Percentiles rank a stretch among this genome's conserved stretches.
These are phyloP conservation scores for Colletotrichum brevisporum DNA, from an alignment of 2,329 filamentous ascomycete species.

Conservation along the genomic window DNA sequence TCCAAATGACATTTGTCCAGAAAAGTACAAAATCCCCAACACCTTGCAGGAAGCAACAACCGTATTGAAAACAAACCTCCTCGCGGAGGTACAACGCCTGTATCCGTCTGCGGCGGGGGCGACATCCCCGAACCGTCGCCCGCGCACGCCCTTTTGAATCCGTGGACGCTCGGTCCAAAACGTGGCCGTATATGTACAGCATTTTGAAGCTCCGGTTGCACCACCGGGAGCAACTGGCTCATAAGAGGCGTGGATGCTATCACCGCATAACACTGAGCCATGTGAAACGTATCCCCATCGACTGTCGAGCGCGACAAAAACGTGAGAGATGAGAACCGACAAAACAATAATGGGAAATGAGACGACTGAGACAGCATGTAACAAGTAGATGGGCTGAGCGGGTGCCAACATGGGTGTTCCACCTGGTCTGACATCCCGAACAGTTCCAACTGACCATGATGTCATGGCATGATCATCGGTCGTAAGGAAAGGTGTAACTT, in stretches of 20 bases:
- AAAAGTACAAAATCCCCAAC: constrained; percentile 29
- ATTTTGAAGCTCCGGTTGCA: constrained; percentile 25
- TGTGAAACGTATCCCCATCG: constrained; percentile 36
- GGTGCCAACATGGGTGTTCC: constrained; percentile 12
- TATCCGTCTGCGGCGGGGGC: constrained; percentile 13
- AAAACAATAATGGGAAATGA: neutral
- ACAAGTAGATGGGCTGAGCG: constrained; percentile 1
- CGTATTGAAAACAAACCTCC: constrained; percentile 15
- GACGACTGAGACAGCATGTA: constrained; percentile 1
- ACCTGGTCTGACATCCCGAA: constrained; percentile 13
- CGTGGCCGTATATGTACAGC: constrained; percentile 38
- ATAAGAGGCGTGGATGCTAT: constrained; percentile 30
- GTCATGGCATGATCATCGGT: constrained; percentile 28
- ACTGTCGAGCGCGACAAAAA: constrained; percentile 16
- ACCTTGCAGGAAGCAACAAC: constrained; percentile 25
- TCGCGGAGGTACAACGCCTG: constrained; percentile 35
- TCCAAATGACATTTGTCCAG: neutral
- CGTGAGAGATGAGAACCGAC: neutral
- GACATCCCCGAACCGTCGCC: constrained; percentile 18
- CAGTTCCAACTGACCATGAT: constrained; percentile 14
- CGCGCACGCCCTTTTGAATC: constrained; percentile 16
- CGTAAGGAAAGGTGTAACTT: neutral
- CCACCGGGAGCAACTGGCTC: constrained; percentile 30
- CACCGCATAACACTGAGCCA: constrained; percentile 35
- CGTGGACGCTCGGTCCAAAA: constrained; percentile 30